Base-by-base conservation (phyloP, 768 basidiomycete genomes). In the Holtermanniella nyarrowii region DNA sequence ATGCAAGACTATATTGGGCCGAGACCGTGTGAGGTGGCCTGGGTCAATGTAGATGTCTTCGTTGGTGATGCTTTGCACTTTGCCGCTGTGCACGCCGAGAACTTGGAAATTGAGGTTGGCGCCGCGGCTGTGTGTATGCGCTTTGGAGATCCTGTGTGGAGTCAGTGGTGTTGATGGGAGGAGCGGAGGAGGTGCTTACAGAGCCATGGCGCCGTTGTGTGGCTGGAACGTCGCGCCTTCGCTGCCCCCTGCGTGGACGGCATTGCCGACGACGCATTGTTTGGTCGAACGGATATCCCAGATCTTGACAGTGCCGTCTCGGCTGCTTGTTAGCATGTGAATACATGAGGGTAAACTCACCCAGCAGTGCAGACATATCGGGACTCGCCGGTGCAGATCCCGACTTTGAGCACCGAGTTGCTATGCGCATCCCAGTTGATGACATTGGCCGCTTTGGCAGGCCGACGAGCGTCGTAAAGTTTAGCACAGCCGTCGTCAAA, bases 381-480 rank as follows among this genome's bases (percentile, higher is more conserved):
- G 10, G 31, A 37, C 16, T 37, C 31, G 16, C 31, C 31, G 10
- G 31, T 37, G 31, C 31, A 37, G 31, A 37, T 37, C 31, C 31
- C 31, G 31, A 37, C 31, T 16, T 37, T 37, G 31, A 37, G 31
- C 31, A 37, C 10, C 16, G 31, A 37, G 10, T 37, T 37, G 31
- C 10, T 37, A 37, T 37, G 31, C 16, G 31, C 31, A 16, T 37
- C 16, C 31, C 31, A 37, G 31, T 37, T 37, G 10, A 37, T 7
- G 31, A 37, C 16, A 16, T 37, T 37, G 31, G 31, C 31, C 31
- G 7, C 16, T 7, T 37, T 7, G 10, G 31, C 7, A 7, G 31
- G 31, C 31, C 60, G 66, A 10, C 66, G 25, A 10, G 59, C 48
- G 44, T 68, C 66, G 40, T 26, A 68, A n/a, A 68, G 41, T 47